Evolutionary conservation across 1,284 basidiomycete species (phyloP).

Genomic region (Boletus sp.): DNA sequence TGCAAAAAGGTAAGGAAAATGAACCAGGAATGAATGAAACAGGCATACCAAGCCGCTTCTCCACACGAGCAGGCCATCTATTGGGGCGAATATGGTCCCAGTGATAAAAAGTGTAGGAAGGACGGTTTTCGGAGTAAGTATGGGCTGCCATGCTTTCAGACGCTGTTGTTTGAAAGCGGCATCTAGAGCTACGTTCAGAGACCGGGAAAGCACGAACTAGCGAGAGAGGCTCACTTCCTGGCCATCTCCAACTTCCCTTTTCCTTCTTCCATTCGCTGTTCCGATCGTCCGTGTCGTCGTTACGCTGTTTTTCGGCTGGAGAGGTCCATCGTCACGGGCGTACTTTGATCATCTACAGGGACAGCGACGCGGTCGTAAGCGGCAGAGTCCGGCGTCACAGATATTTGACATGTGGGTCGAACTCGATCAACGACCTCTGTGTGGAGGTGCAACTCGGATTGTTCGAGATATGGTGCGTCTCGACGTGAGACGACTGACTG

Average conservation of each 20-base stretch:
- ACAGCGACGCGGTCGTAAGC: constrained; percentile 32
- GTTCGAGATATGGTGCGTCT: constrained; percentile 49
- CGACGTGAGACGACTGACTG: not conserved
- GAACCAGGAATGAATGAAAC: constrained; percentile 28
- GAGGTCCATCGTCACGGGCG: constrained; percentile 53
- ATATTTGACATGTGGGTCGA: constrained; percentile 45
- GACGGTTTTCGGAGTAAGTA: constrained; percentile 96
- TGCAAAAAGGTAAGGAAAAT: constrained; percentile 16
- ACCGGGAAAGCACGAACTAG: constrained; percentile 9
- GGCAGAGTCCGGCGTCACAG: constrained; percentile 31
- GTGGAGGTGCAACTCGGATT: constrained; percentile 44
- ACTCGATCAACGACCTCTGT: constrained; percentile 45
- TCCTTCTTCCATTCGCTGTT: constrained; percentile 67
- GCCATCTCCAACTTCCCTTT: constrained; percentile 85
- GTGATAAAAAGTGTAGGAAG: constrained; percentile 96
- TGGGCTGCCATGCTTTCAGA: constrained; percentile 99
- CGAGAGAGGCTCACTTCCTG: constrained; percentile 72
- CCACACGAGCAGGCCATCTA: constrained; percentile 94
- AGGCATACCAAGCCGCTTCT: constrained; percentile 68
- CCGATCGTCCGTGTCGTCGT: constrained; percentile 43
- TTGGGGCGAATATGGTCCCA: constrained; percentile 93
- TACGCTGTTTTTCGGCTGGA: constrained; percentile 54
- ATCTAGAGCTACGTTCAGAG: constrained; percentile 52
- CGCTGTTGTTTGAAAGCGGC: constrained; percentile 99
- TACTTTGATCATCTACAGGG: too few species aligned